Evolutionary conservation across 1,139 yeast species (phyloP).

Genomic region (Pichia sp.): DNA sequence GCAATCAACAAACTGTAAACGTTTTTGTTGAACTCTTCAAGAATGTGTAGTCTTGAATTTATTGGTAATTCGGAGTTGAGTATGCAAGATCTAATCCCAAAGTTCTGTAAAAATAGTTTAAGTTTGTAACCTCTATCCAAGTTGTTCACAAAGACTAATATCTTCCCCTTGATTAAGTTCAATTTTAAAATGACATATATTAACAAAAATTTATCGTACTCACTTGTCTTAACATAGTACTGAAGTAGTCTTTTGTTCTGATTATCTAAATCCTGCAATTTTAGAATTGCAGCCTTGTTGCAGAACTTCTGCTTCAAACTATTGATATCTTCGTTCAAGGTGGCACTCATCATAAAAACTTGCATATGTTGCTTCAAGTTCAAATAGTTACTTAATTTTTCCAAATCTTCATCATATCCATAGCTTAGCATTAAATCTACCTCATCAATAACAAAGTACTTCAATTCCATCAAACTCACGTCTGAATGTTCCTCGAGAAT

Average conservation of each 20-base stretch:
- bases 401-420: conserved; percentile 85
- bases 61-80: conserved; percentile 90
- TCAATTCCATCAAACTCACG: conserved; percentile 50
- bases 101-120: conserved; percentile 87
- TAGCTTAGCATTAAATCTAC: conserved; percentile 88
- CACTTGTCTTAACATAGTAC: conserved; percentile 80
- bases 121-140: conserved; percentile 94
- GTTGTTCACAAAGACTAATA: conserved; percentile 84
- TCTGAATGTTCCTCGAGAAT: conserved; percentile 49
- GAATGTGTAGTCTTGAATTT: conserved; percentile 89
- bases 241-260: conserved; percentile 65
- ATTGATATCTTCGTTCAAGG: conserved; percentile 81
- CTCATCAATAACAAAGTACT: conserved; percentile 85
- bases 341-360: conserved; percentile 94
- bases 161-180: conserved; percentile 84
- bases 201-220: conserved; percentile 85
- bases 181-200: conserved; percentile 90
- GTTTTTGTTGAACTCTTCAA: conserved; percentile 90
- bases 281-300: conserved; percentile 78
- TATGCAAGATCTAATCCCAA: conserved; percentile 85
- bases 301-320: conserved; percentile 74
- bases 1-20: conserved; percentile 87
- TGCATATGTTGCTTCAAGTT: conserved; percentile 76
- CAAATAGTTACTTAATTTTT: conserved; percentile 50
- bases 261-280: conserved; percentile 60